Percentiles rank a stretch among this genome's conserved stretches.
phyloP scores from a whole-genome alignment of 139 green algal genomes.

The Nannochloris sp. region DNA sequence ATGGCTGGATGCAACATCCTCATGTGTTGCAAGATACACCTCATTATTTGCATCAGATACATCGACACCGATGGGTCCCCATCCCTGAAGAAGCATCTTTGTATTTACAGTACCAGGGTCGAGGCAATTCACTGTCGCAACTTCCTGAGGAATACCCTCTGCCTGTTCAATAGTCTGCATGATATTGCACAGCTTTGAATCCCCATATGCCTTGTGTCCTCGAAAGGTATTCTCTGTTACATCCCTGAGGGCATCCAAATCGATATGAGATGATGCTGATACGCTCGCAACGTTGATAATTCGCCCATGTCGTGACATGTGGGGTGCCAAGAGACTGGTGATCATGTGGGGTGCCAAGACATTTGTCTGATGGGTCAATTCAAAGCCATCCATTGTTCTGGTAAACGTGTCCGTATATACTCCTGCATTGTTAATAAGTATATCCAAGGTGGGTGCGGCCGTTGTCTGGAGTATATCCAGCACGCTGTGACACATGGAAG shows the following conservation, averaged over 20 bases:
- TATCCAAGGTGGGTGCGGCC: slow-evolving; percentile 8
- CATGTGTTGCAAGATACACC: slow-evolving; percentile 30
- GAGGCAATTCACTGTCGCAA: slow-evolving; percentile 7
- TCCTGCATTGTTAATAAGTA: slow-evolving; percentile 57
- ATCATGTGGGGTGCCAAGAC: slow-evolving; percentile 62
- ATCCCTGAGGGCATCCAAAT: slow-evolving; percentile 44
- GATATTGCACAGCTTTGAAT: slow-evolving; percentile 50
- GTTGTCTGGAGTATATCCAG: slow-evolving; percentile 4
- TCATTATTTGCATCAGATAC: slow-evolving; percentile 42
- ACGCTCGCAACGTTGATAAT: slow-evolving; percentile 55
- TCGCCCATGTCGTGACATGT: slow-evolving; percentile 26
- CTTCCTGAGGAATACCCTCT: slow-evolving; percentile 9
- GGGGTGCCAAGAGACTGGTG: slow-evolving; percentile 24
- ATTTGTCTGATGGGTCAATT: slow-evolving; percentile 64
- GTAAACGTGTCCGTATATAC: slow-evolving; percentile 1
- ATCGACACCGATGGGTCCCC: slow-evolving; percentile 53
- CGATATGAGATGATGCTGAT: slow-evolving; percentile 44
- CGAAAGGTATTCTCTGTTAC: slow-evolving; percentile 39
- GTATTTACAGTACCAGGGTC: slow-evolving; percentile 66
- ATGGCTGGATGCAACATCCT: slow-evolving; percentile 6
- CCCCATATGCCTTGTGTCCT: slow-evolving; percentile 45
- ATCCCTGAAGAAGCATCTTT: slow-evolving; percentile 59
- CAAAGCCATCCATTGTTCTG: slow-evolving; percentile 38
- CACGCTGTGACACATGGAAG: slow-evolving; percentile 30
- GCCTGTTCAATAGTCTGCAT: slow-evolving; percentile 45